Evolutionary conservation across 2,329 filamentous ascomycete species (phyloP).

Genomic region (Gliomastix tumulicola): DNA sequence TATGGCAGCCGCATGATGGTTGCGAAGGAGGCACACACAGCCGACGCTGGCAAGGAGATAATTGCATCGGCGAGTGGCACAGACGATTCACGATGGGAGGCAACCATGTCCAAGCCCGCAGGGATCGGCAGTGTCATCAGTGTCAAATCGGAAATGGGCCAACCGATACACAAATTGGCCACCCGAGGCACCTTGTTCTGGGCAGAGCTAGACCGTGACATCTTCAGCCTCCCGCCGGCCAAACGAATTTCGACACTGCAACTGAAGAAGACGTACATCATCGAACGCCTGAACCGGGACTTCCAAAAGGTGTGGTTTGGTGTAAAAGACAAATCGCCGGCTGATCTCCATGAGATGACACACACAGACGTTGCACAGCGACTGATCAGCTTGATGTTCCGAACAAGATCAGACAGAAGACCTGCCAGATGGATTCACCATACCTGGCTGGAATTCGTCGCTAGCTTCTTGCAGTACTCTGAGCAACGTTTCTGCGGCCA

Average conservation of each 20-base stretch:
- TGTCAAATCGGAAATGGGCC: slow-evolving; percentile 96
- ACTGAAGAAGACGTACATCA: slow-evolving; percentile 85
- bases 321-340: slow-evolving; percentile 69
- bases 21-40: slow-evolving; percentile 85
- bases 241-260: slow-evolving; percentile 83
- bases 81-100: slow-evolving; percentile 79
- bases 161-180: slow-evolving; percentile 98
- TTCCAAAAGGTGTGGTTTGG: slow-evolving; percentile 98
- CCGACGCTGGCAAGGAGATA: slow-evolving; percentile 78
- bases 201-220: slow-evolving; percentile 98
- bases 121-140: slow-evolving; percentile 78
- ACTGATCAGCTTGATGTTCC: slow-evolving; percentile 78
- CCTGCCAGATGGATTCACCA: slow-evolving; percentile 84
- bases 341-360: slow-evolving; percentile 93
- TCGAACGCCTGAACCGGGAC: slow-evolving; percentile 91
- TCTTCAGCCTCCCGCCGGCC: slow-evolving; percentile 92
- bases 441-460: too few relatives aligned
- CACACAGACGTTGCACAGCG: slow-evolving; percentile 82
- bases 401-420: slow-evolving; percentile 74
- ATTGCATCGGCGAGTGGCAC: slow-evolving; percentile 82
- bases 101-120: slow-evolving; percentile 87
- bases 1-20: slow-evolving; percentile 95
- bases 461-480: too few relatives aligned
- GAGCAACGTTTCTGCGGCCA: too few relatives aligned
- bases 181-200: slow-evolving; percentile 95